These are phyloP conservation scores for Suillus variegatus DNA, from an alignment of 768 basidiomycete genomes.

Conservation along the genomic window DNA sequence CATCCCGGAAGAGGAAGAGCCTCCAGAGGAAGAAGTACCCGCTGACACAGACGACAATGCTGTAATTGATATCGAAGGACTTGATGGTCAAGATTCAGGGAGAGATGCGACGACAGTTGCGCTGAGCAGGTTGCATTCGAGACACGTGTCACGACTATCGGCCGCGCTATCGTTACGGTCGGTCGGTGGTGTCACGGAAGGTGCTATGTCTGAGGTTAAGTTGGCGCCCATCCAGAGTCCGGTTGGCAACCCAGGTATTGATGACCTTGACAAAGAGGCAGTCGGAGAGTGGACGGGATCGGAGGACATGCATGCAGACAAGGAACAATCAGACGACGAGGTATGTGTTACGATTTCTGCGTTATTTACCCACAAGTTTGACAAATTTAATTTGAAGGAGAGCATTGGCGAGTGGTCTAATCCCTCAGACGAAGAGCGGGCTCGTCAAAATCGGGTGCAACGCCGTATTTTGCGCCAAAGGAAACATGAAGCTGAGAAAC, in stretches of 20 bases:
- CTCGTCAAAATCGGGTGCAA: conserved; percentile 64
- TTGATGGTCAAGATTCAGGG: conserved; percentile 29
- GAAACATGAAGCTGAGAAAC: conserved; percentile 55
- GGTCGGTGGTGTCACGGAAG: conserved; percentile 52
- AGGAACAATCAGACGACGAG: conserved; percentile 64
- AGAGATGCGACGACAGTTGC: conserved; percentile 45
- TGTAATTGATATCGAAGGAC: conserved; percentile 36
- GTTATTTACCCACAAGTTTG: conserved; percentile 8
- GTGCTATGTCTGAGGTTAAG: conserved; percentile 26
- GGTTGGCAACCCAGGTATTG: conserved; percentile 32
- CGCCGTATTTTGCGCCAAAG: conserved; percentile 56
- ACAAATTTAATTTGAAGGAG: conserved; percentile 42
- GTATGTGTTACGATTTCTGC: conserved; percentile 38
- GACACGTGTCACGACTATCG: conserved; percentile 68
- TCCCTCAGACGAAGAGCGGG: conserved; percentile 87
- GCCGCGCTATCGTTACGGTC: conserved; percentile 67
- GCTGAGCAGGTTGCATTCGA: conserved; percentile 60
- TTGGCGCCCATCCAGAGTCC: conserved; percentile 34
- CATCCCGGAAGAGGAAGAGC: conserved; percentile 74
- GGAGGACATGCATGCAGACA: conserved; percentile 58
- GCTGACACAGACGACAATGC: conserved; percentile 38
- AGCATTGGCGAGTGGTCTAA: conserved; percentile 91
- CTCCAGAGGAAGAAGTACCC: conserved; percentile 42
- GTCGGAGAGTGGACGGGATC: conserved; percentile 84
- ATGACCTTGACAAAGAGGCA: conserved; percentile 37